Base-by-base conservation (phyloP, 2,329 filamentous ascomycete genomes). In the Aplosporella prunicola region DNA sequence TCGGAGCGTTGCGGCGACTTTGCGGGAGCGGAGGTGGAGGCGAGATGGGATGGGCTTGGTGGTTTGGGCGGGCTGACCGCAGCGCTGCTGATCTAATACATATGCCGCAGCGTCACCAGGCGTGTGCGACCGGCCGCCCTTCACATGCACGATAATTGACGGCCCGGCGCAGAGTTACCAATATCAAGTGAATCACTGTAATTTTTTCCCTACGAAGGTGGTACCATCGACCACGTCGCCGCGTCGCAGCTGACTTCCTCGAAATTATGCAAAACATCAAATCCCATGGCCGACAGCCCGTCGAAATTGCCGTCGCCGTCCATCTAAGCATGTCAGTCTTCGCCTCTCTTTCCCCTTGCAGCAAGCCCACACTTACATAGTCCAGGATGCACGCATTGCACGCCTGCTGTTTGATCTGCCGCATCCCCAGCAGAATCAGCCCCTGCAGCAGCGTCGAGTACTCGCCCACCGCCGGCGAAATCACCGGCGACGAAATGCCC, bases 351-450 rank as follows among this genome's bases (percentile, higher is more conserved):
- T 46, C 59, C 51, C 45, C 39, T 38, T 39, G 30, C 15, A 14
- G n/a, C 29, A 41, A 42, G 9, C 23, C 22, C 18, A 32, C 32
- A 69, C 80, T 67, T 63, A 91, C 85, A 74, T 83, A 88, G 56
- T 86, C 85, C 41, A 93, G 60, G 31, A 93, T 66, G 35, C 80
- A 82, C 42, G 78, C 78, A 45, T 74, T 72, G 35, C 81, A 78
- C 43, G 82, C 83, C 53, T 88, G 76, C 48, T 74, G 74, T 58
- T 88, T 89, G 57, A 86, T 82, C 61, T 91, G 85, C 40, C 82
- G 74, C 50, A 91, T 77, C 1, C 82, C 84, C 63, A 93, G 76
- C 43, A 93, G 61, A 10, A 85, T 81, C 45, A 93, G 61, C 0
- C 85, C 85, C 60, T 93, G 85, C 42, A 89, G 69, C 20, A 91